Evolutionary conservation across 1,139 yeast genomes (phyloP).

Genomic region (Magnusiomyces tetraspermus): DNA sequence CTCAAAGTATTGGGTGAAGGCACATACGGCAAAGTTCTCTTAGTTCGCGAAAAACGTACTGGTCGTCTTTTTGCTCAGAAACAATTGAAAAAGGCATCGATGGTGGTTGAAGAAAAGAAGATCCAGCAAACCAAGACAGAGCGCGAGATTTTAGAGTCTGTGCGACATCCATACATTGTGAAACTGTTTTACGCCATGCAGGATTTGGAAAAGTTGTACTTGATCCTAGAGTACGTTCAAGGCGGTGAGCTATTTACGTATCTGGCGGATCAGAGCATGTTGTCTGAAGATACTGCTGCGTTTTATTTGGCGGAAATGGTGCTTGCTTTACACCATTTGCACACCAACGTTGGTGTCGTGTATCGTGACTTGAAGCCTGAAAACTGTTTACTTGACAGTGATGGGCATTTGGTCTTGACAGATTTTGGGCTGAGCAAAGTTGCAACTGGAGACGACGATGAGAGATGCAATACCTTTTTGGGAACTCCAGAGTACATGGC

Average conservation of each 20-base stretch:
- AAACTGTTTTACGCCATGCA: slow-evolving; percentile 84
- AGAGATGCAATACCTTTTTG: slow-evolving; percentile 60
- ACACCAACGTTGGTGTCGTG: slow-evolving; percentile 71
- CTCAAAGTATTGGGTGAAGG: slow-evolving; percentile 80
- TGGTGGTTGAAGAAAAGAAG: slow-evolving; percentile 42
- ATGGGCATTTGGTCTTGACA: slow-evolving; percentile 76
- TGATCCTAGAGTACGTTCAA: slow-evolving; percentile 76
- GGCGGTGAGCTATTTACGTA: slow-evolving; percentile 93
- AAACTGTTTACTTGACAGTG: slow-evolving; percentile 71
- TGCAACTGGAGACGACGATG: slow-evolving; percentile 35
- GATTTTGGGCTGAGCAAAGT: slow-evolving; percentile 90
- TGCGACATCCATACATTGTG: slow-evolving; percentile 81
- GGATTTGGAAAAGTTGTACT: slow-evolving; percentile 68
- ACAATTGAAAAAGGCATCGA: slow-evolving; percentile 73
- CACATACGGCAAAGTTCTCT: slow-evolving; percentile 79
- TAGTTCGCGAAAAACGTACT: slow-evolving; percentile 59
- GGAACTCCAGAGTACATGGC: slow-evolving; percentile 98
- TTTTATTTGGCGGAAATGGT: slow-evolving; percentile 83
- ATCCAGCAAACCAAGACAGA: slow-evolving; percentile 63
- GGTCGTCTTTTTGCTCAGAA: slow-evolving; percentile 80
- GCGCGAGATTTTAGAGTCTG: slow-evolving; percentile 55
- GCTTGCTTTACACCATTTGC: slow-evolving; percentile 72
- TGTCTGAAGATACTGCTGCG: slow-evolving; percentile 70
- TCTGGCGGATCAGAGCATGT: slow-evolving; percentile 70
- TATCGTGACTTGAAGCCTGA: slow-evolving; percentile 92